Conservation (phyloP, 306 rosid species). For the Clitoria ternatea region DNA sequence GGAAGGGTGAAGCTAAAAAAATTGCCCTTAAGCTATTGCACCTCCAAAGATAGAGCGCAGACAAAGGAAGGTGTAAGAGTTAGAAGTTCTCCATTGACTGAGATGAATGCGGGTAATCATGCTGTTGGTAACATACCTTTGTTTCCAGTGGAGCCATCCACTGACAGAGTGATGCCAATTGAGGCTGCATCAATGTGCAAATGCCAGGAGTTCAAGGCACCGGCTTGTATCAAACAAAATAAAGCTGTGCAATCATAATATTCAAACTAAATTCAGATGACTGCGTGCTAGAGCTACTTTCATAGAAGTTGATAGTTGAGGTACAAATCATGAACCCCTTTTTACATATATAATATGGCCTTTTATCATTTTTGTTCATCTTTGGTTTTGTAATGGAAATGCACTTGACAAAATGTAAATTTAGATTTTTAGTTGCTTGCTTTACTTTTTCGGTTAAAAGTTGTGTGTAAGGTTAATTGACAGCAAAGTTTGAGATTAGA, state of each 20-base stretch:
- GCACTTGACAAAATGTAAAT: conserved; percentile 67
- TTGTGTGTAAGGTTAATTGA: conserved; percentile 32
- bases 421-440: conserved; percentile 56
- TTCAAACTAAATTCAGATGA: conserved; percentile 30
- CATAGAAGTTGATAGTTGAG: conserved; percentile 54
- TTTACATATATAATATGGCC: conserved; percentile 29
- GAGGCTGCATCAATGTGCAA: conserved; percentile 66
- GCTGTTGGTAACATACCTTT: conserved; percentile 36
- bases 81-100: conserved; percentile 41
- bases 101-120: conserved; percentile 41
- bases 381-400: conserved; percentile 61
- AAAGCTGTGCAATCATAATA: conserved; percentile 70
- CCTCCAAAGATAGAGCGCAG: conserved; percentile 54
- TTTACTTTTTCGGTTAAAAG: conserved; percentile 36
- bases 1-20: conserved; percentile 88
- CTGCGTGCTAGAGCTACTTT: conserved; percentile 28
- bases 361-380: conserved; percentile 30
- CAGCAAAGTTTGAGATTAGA: conserved; percentile 43
- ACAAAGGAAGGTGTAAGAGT: conserved; percentile 48
- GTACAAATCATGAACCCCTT: conserved; percentile 51
- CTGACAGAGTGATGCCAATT: conserved; percentile 52
- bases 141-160: conserved; percentile 51
- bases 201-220: conserved; percentile 67
- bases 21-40: conserved; percentile 67
- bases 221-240: conserved; percentile 57